Evolutionary conservation across 192 early-diverging fungal genomes (phyloP).

Genomic region (Phycomyces blakesleeanus): DNA sequence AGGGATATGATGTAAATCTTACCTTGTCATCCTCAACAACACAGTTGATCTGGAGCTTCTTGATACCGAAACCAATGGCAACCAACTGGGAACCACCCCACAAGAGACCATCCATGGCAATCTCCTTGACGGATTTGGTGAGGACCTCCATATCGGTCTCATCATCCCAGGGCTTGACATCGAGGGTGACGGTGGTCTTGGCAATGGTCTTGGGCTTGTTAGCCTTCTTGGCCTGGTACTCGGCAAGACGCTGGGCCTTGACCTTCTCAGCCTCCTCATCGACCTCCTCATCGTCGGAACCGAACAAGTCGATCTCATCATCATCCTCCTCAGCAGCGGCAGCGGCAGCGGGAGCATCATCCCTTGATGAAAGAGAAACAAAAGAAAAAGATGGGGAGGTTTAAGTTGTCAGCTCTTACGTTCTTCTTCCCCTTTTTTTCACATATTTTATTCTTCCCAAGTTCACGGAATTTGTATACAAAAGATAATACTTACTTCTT

Average conservation of each 20-base stretch:
- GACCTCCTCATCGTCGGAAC: constrained; percentile 88
- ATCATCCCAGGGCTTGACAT: constrained; percentile 98
- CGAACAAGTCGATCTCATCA: constrained; percentile 94
- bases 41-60: constrained; percentile 91
- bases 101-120: constrained; percentile 84
- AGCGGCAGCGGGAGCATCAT: constrained; percentile 46
- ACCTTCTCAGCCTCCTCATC: constrained; percentile 88
- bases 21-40: constrained; percentile 89
- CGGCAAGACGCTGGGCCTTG: constrained; percentile 84
- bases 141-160: constrained; percentile 85
- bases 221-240: constrained; percentile 90
- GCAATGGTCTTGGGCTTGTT: constrained; percentile 81
- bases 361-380: constrained; percentile 39
- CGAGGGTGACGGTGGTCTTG: constrained; percentile 89
- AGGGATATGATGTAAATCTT: neutral
- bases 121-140: constrained; percentile 65
- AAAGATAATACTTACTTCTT: constrained; percentile 25
- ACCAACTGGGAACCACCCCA: constrained; percentile 83
- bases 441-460: too few species aligned
- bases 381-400: too few species aligned
- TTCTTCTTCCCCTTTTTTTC: neutral
- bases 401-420: neutral
- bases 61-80: constrained; percentile 91
- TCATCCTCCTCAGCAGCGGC: constrained; percentile 78
- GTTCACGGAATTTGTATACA: too few species aligned